These are phyloP conservation scores for Magnusiomyces suaveolens DNA, from an alignment of 1,139 yeast species.

Conservation along the genomic window DNA sequence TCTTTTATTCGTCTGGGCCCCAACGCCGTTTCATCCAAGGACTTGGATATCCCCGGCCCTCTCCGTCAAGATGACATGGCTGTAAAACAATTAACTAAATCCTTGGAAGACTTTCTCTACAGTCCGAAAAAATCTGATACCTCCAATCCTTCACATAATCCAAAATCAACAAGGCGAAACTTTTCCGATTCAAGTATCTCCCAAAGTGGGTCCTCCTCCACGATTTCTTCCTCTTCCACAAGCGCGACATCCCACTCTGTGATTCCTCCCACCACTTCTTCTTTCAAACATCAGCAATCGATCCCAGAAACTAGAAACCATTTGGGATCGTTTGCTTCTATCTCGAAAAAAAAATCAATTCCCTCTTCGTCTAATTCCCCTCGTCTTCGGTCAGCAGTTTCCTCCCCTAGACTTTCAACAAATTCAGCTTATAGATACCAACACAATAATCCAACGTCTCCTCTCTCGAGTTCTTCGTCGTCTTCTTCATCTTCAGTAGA, in stretches of 20 bases:
- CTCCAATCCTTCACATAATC: background rate
- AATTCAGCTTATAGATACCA: no score
- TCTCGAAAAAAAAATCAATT: no score
- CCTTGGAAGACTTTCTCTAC: conserved; percentile 21
- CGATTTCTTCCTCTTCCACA: background rate
- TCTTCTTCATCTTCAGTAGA: background rate
- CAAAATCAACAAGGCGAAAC: background rate
- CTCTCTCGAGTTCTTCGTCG: background rate
- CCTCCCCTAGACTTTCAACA: no score
- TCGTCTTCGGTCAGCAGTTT: no score
- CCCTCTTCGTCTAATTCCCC: no score
- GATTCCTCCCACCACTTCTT: background rate
- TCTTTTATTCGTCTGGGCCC: conserved; percentile 18
- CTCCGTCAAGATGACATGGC: conserved; percentile 17
- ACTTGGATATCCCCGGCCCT: conserved; percentile 20
- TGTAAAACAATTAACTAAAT: conserved; percentile 19
- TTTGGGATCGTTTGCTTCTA: no score
- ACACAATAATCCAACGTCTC: no score
- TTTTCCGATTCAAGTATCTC: background rate
- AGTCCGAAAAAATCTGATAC: conserved; percentile 4
- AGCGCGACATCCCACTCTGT: background rate
- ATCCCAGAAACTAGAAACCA: background rate
- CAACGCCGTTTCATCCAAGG: conserved; percentile 16
- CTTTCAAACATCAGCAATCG: background rate
- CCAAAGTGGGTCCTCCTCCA: background rate